These are phyloP conservation scores for Mycena sanguinolenta DNA, from an alignment of 768 basidiomycete genomes.

Conservation along the genomic window DNA sequence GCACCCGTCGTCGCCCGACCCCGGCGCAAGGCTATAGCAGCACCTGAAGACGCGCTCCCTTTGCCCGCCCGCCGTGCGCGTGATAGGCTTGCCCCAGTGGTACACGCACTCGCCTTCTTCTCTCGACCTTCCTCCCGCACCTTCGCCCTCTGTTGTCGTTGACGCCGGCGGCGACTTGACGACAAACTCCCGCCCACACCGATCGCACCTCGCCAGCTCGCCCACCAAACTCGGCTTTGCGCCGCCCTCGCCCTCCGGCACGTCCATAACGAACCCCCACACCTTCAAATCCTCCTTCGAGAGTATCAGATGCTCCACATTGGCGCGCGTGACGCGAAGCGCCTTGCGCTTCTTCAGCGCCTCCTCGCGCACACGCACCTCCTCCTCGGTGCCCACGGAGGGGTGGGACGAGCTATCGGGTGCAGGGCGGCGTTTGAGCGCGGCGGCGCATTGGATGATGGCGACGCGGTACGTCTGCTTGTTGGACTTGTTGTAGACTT, in stretches of 20 bases:
- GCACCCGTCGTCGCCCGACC: constrained; percentile 76
- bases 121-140: too few relatives aligned
- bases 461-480: constrained; percentile 88
- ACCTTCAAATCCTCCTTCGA: constrained; percentile 66
- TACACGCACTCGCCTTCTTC: constrained; percentile 79
- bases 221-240: constrained; percentile 73
- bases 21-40: constrained; percentile 69
- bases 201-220: constrained; percentile 77
- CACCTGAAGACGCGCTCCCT: constrained; percentile 81
- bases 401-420: constrained; percentile 73
- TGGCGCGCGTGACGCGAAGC: constrained; percentile 64
- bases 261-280: constrained; percentile 80
- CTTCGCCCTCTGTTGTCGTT: too few relatives aligned
- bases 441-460: constrained; percentile 63
- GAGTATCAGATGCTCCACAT: constrained; percentile 73
- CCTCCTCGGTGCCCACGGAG: constrained; percentile 83
- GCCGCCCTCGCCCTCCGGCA: constrained; percentile 79
- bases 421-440: constrained; percentile 61
- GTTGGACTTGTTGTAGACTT: constrained; percentile 79
- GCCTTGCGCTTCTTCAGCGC: constrained; percentile 65
- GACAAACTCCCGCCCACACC: constrained; percentile 78
- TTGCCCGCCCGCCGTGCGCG: constrained; percentile 57
- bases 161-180: too few relatives aligned
- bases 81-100: constrained; percentile 75
- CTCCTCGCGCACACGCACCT: constrained; percentile 69